Evolutionary conservation across 495 filamentous ascomycete genomes (phyloP), one percentile per base, ranked within the genome.

Genomic region (Xylaria longipes): DNA sequence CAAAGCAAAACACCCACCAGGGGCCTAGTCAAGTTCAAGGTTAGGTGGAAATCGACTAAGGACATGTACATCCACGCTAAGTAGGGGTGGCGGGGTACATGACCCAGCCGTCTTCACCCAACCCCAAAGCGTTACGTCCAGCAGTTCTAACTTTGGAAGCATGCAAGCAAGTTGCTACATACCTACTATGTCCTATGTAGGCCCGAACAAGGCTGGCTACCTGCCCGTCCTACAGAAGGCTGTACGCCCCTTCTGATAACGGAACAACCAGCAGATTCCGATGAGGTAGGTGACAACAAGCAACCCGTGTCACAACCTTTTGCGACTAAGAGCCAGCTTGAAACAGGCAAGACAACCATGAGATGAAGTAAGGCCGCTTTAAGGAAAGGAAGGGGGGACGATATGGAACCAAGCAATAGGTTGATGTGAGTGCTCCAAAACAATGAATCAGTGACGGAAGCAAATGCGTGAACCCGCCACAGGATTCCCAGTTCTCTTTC

Each of bases 81-180:
- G 65, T 73, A 73, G 76, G 74, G 66, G 60, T 71, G 68, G 65
- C 46, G 56, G 76, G 70, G 72, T 76, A 78, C 76, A 66, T 73
- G 46, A 11, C 15, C 45, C 27, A 54, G 41, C 64, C 29, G 52
- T 63, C 56, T 39, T 27, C 58, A 27, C 25, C 63, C 45, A 45
- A 4, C 63, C 63, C 31, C 5, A 5, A 25, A 43, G 41, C 25
- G 66, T 41, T 31, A 31, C 45, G 33, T 41, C 37, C 27, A 52
- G 61, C 61, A 48, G 4, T 52, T 35, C 63, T 45, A 33, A 22
- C 63, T 35, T 35, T 52, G 63, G 43, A 65, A 37, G 27, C 33
- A 67, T 67, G n/a, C n/a, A n/a, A n/a, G n/a, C n/a, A n/a, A n/a
- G n/a, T n/a, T n/a, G n/a, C n/a, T n/a, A n/a, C n/a, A n/a, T n/a